Percentiles rank a stretch among this genome's conserved stretches.
Evolutionary conservation across 805 yeast species (phyloP).

Genomic region (Starmera caribaea): DNA sequence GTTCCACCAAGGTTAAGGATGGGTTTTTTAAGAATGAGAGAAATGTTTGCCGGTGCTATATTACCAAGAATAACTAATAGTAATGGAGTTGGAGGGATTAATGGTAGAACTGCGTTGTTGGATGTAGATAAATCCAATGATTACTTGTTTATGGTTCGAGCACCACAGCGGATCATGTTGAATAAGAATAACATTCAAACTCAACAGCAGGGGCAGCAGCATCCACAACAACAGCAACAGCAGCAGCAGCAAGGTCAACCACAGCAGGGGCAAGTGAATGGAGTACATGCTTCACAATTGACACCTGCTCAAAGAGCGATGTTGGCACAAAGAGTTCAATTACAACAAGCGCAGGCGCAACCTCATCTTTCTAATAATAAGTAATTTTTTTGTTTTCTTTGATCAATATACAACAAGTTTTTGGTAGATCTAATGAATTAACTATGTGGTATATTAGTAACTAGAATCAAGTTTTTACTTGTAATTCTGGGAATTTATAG

Average conservation of each 20-base stretch:
- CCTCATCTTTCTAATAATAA: not conserved
- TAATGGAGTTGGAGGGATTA: conserved; percentile 62
- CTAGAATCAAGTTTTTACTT: too few relatives aligned
- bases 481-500: too few relatives aligned
- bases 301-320: not conserved
- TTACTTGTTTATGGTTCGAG: conserved; percentile 44
- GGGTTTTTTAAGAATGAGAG: conserved; percentile 78
- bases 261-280: not conserved
- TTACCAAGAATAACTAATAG: conserved; percentile 50
- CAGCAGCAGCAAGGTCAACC: conserved; percentile 3
- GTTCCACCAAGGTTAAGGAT: conserved; percentile 65
- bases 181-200: conserved; percentile 11
- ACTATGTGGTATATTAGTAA: too few relatives aligned
- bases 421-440: too few relatives aligned
- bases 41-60: conserved; percentile 84
- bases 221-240: conserved; percentile 5
- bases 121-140: conserved; percentile 64
- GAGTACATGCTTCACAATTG: not conserved
- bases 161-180: conserved; percentile 32
- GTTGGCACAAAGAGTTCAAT: not conserved
- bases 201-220: conserved; percentile 2
- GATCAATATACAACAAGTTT: not conserved
- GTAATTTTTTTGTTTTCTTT: not conserved
- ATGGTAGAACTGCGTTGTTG: conserved; percentile 70
- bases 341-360: not conserved